Evolutionary conservation across 805 yeast genomes (phyloP), one percentile per base, ranked within the genome.

Genomic region (Candida tibetensis): DNA sequence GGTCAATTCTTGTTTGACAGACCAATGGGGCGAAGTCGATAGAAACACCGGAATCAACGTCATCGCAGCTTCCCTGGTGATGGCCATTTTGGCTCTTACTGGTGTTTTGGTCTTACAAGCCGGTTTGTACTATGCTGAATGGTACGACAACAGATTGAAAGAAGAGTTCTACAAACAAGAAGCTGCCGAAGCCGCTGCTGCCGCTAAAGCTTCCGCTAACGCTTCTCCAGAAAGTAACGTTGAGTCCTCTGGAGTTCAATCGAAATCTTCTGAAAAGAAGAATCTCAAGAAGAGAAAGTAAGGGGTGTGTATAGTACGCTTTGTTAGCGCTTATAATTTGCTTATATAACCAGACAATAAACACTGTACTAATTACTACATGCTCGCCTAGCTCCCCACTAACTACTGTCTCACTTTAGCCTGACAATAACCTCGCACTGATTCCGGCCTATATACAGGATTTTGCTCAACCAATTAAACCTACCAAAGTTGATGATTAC

Each of bases 1-100:
- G 38, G 69, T 82, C 28, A 74, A 75, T 49, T 77, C 90, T 40
- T 77, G 87, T 38, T 51, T 79, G 18, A 62, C 74, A 41, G 90
- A 89, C 30, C 71, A 79, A 43, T 91, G 98, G 98, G 98, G 96
- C 48, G 98, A 91, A 36, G 95, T 93, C 35, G 86, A 85, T 53
- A 79, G 76, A 58, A 72, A 72, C 44, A 86, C 95, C 16, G 98
- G 98, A 21, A 64, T 91, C 53, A 87, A 86, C 47, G 96, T 93
- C 28, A 77, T 93, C 54, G 96, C 93, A 28, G 97, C 98, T 4
- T 81, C 93, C 19, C 82, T 83, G 62, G 74, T 83, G 27, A 82
- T 91, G 71, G 71, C 86, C 48, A 77, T 85, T 6, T 59, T 87
- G 37, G 70, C 85, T 13, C 67, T 90, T 36, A 56, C 78, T 16